Evolutionary conservation across 805 yeast species (phyloP), one percentile per base, ranked within the genome.

Genomic region (Wickerhamiella siamensis): DNA sequence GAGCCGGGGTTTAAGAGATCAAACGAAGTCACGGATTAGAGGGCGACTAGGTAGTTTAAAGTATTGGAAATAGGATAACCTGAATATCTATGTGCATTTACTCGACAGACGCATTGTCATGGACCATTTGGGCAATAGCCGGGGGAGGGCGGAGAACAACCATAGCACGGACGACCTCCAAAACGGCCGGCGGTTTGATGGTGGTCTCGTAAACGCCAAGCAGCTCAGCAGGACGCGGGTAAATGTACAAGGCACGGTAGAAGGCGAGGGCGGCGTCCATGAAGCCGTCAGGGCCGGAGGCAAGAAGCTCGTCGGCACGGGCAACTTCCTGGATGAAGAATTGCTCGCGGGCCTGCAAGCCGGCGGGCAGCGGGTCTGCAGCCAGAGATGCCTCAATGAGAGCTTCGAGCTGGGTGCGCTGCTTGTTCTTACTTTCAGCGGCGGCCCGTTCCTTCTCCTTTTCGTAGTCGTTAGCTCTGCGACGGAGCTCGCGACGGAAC

Each of bases 171-270:
- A 88, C 72, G 52, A 77, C 69, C 57, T 86, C 95, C 59, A 84
- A 78, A 44, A 87, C 77, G 44, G 44, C 52, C 36, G 74, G 77
- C 57, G 77, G 79, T 40, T 91, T 87, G 50, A 88, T 76, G 41
- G 87, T 72, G 68, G 81, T 81, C 68, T 88, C 95, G 66, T 83
- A 88, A 54, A 88, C 77, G 40, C 79, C 80, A 59, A 91, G 71
- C 53, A 91, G 75, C 55, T 84, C 95, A 43, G 93, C 79, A 45
- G 98, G 99, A 62, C 81, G 79, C 47, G 98, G 97, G 63, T 87
- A 88, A 39, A 86, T 87, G 33, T 83, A 74, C 58, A 91, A 70
- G 12, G 96, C 97, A 63, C 83, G 82, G 74, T 91, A 91, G 72
- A 86, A 91, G 51, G 79, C 73, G 51, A 87, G 69, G 31, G 98